Conservation (phyloP, 2,329 filamentous ascomycete genomes). For the Rutstroemia sp. region DNA sequence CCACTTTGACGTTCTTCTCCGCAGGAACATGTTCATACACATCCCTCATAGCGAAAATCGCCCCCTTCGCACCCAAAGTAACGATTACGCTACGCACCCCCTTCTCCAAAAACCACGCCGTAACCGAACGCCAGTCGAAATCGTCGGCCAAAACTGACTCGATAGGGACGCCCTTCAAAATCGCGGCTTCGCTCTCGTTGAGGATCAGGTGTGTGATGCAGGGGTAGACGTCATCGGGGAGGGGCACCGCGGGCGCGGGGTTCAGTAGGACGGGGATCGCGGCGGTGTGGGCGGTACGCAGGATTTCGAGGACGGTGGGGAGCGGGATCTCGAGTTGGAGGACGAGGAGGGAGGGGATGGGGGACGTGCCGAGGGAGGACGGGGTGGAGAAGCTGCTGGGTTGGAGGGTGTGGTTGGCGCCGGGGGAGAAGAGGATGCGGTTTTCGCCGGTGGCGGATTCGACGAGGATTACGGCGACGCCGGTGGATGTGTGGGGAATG, state of each 20-base stretch:
- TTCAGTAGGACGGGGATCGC: constrained; percentile 68
- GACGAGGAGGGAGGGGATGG: constrained; percentile 55
- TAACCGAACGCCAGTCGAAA: constrained; percentile 36
- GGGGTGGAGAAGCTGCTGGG: constrained; percentile 33
- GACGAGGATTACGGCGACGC: constrained; percentile 69
- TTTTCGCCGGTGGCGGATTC: constrained; percentile 68
- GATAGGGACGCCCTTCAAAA: constrained; percentile 50
- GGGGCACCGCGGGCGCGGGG: constrained; percentile 65
- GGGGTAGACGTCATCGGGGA: constrained; percentile 59
- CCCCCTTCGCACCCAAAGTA: constrained; percentile 77
- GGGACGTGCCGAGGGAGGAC: constrained; percentile 29
- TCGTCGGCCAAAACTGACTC: constrained; percentile 39
- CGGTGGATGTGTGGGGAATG: constrained; percentile 46
- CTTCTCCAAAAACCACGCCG: constrained; percentile 52
- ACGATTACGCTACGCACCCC: constrained; percentile 75
- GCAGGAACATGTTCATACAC: constrained; percentile 50
- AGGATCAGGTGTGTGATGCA: constrained; percentile 73
- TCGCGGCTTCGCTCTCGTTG: constrained; percentile 82
- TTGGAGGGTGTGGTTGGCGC: constrained; percentile 52
- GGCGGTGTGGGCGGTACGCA: constrained; percentile 41
- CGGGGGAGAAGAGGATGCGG: constrained; percentile 65
- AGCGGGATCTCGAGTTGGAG: constrained; percentile 75
- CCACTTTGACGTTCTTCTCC: constrained; percentile 61
- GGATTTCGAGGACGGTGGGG: constrained; percentile 53
- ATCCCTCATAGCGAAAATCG: constrained; percentile 50